Percentiles rank a stretch among this genome's conserved stretches.
phyloP scores from a whole-genome alignment of 345 rosid species.

The Salix caprea region DNA sequence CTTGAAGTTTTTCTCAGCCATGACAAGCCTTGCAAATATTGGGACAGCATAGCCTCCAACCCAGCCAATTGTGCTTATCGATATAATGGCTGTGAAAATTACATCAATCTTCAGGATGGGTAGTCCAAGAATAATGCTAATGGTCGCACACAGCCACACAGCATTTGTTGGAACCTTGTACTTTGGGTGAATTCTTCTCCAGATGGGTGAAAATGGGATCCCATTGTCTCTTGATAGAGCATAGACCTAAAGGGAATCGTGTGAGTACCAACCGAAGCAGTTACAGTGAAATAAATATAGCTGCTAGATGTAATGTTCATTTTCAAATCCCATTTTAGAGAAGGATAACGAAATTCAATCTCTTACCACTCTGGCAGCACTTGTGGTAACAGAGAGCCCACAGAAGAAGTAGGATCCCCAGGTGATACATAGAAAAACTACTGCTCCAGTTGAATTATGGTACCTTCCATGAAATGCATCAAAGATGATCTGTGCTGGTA shows the following conservation, averaged over 20 bases:
- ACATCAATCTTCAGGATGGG: slow-evolving; percentile 51
- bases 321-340: background rate
- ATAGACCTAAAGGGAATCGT: slow-evolving; percentile 32
- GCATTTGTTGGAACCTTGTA: slow-evolving; percentile 58
- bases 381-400: slow-evolving; percentile 57
- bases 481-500: slow-evolving; percentile 60
- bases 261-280: too few species aligned
- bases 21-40: slow-evolving; percentile 55
- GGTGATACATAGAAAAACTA: slow-evolving; percentile 44
- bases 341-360: too few species aligned
- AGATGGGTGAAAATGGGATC: slow-evolving; percentile 45
- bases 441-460: slow-evolving; percentile 45
- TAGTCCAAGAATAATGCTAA: slow-evolving; percentile 52
- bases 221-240: slow-evolving; percentile 59
- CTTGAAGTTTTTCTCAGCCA: slow-evolving; percentile 50
- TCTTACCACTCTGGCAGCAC: slow-evolving; percentile 62
- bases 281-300: too few species aligned
- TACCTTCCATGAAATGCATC: slow-evolving; percentile 72
- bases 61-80: slow-evolving; percentile 65
- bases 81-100: slow-evolving; percentile 56
- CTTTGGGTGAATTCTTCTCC: slow-evolving; percentile 55
- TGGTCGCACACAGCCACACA: slow-evolving; percentile 60
- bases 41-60: slow-evolving; percentile 60
- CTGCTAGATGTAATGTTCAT: background rate
- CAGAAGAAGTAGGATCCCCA: slow-evolving; percentile 72